Percentiles rank a stretch among this genome's conserved stretches.
Conservation (phyloP, 1,284 basidiomycete species). For the Peniophora sp. region DNA sequence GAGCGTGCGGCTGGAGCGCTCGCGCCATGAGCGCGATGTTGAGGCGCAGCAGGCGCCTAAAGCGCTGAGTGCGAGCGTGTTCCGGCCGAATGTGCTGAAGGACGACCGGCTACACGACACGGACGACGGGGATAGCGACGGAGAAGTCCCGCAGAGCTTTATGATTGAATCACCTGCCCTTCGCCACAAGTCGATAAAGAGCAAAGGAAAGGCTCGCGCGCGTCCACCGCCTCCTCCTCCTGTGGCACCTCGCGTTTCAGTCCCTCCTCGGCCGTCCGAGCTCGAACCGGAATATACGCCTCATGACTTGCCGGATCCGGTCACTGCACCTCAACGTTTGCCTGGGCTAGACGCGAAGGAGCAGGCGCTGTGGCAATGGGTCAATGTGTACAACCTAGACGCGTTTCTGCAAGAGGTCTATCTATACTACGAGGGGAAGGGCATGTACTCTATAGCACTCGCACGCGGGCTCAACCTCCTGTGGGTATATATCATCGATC, state of each 20-base stretch:
- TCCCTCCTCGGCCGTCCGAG: conserved; percentile 65
- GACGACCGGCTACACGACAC: conserved; percentile 39
- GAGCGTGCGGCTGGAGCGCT: background rate
- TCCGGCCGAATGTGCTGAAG: conserved; percentile 60
- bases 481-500: conserved; percentile 43
- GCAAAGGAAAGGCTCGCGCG: conserved; percentile 30
- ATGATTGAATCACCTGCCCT: conserved; percentile 58
- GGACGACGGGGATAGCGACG: conserved; percentile 60
- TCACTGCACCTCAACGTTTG: conserved; percentile 30
- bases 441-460: conserved; percentile 90
- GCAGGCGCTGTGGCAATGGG: conserved; percentile 96
- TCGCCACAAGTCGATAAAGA: conserved; percentile 20
- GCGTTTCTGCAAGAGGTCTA: conserved; percentile 94
- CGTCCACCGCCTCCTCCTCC: conserved; percentile 12
- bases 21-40: conserved; percentile 26
- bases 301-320: too few species aligned
- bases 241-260: conserved; percentile 28
- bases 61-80: conserved; percentile 23
- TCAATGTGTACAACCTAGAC: conserved; percentile 96
- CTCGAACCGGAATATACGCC: conserved; percentile 23
- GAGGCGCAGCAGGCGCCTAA: conserved; percentile 29
- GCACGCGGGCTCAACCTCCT: conserved; percentile 84
- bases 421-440: conserved; percentile 92
- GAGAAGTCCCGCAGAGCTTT: conserved; percentile 76
- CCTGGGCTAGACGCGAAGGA: conserved; percentile 79